Conservation (phyloP, 148 eudicot genomes). For the Silene conica region DNA sequence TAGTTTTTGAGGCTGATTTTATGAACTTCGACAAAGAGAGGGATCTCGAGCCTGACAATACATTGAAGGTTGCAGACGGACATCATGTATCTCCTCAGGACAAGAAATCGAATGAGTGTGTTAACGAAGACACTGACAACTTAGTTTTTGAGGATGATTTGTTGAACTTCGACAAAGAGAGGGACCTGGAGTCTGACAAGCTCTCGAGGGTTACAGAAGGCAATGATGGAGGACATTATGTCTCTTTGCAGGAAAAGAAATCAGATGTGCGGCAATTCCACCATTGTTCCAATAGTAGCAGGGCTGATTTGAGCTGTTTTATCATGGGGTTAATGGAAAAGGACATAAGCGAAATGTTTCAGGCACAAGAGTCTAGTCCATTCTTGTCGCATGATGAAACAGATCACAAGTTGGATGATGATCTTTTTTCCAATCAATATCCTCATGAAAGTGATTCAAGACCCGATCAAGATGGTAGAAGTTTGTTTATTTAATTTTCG, state of each 20-base stretch:
- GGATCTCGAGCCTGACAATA: slow-evolving; percentile 5
- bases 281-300: not conserved
- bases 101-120: no score
- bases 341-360: slow-evolving; percentile 7
- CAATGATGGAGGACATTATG: not conserved
- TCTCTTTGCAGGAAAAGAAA: not conserved
- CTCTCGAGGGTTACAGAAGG: not conserved
- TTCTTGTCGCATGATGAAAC: not conserved
- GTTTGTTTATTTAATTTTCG: slow-evolving; percentile 12
- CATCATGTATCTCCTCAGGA: no score
- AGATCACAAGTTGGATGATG: not conserved
- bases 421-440: not conserved
- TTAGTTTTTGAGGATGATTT: not conserved
- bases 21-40: not conserved
- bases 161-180: not conserved
- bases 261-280: not conserved
- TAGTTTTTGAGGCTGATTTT: not conserved
- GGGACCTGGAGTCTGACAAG: slow-evolving; percentile 8
- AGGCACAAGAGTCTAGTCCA: slow-evolving; percentile 1
- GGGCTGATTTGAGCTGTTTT: slow-evolving; percentile 2
- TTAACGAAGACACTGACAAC: not conserved
- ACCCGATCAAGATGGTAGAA: not conserved
- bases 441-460: slow-evolving; percentile 17
- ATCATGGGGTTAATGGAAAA: not conserved
- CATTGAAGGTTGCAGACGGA: not conserved